A percentile compares a stretch with the other conserved stretches of the same genome.
Evolutionary conservation across 139 green algal genomes (phyloP).

Genomic region (Eudorina sp.): DNA sequence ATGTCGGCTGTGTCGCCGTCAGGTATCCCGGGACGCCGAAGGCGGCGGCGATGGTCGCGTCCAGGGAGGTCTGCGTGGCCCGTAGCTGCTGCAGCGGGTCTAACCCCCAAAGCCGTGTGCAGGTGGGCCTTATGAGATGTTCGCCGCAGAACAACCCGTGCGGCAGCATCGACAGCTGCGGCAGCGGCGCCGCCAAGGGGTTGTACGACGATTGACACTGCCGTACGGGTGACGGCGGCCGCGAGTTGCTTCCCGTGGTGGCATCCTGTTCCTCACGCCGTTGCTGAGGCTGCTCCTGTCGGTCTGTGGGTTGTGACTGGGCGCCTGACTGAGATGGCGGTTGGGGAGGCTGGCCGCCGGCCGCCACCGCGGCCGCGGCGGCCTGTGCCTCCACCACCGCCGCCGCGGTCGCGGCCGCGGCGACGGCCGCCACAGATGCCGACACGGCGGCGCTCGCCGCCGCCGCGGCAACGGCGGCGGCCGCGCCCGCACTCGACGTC

Average conservation of each 20-base stretch:
- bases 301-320: neutral
- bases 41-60: constrained; percentile 44
- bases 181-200: constrained; percentile 39
- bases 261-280: neutral
- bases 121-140: constrained; percentile 40
- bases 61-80: constrained; percentile 40
- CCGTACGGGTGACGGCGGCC: neutral
- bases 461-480: neutral
- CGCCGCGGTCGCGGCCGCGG: neutral
- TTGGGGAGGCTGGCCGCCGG: neutral
- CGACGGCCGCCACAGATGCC: constrained; percentile 24
- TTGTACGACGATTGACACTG: constrained; percentile 20
- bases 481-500: neutral
- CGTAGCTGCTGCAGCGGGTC: constrained; percentile 41
- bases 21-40: constrained; percentile 34
- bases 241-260: neutral
- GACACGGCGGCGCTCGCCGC: constrained; percentile 21
- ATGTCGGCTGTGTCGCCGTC: neutral
- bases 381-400: constrained; percentile 21
- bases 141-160: constrained; percentile 44
- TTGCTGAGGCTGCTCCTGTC: neutral
- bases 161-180: constrained; percentile 39
- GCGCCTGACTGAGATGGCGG: neutral
- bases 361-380: neutral
- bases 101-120: constrained; percentile 32